These are phyloP conservation scores for Prunus dulcis DNA, from an alignment of 306 rosid species.

Conservation along the genomic window DNA sequence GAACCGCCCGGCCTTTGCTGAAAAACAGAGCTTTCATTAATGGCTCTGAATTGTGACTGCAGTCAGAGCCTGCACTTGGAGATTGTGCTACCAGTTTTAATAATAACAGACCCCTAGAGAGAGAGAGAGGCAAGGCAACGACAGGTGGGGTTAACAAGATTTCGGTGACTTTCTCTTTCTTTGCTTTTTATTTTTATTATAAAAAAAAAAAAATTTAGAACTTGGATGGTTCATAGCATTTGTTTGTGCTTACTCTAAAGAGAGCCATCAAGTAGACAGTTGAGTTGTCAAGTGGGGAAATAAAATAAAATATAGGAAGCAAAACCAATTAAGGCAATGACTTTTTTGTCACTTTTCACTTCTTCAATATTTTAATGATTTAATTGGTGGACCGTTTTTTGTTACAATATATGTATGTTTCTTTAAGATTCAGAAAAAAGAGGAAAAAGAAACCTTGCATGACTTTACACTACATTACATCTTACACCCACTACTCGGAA, in stretches of 20 bases:
- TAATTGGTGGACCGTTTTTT: no score
- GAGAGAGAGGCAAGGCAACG: not conserved
- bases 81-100: not conserved
- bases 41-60: not conserved
- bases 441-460: not conserved
- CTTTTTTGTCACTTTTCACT: not conserved
- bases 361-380: not conserved
- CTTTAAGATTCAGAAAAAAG: not conserved
- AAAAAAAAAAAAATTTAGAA: not conserved
- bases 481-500: no score
- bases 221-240: not conserved
- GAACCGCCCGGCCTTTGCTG: not conserved
- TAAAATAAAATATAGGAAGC: not conserved
- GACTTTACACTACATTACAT: not conserved
- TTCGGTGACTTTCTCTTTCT: not conserved
- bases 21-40: not conserved
- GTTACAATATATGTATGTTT: no score
- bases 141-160: slow-evolving; percentile 4
- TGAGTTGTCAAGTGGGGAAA: not conserved
- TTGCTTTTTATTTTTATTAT: not conserved
- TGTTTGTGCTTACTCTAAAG: not conserved
- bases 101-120: not conserved
- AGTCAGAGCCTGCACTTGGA: not conserved
- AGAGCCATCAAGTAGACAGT: not conserved
- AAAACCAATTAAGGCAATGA: not conserved